Base-by-base conservation (phyloP, 805 yeast species). In the Wickerhamiella siamensis region DNA sequence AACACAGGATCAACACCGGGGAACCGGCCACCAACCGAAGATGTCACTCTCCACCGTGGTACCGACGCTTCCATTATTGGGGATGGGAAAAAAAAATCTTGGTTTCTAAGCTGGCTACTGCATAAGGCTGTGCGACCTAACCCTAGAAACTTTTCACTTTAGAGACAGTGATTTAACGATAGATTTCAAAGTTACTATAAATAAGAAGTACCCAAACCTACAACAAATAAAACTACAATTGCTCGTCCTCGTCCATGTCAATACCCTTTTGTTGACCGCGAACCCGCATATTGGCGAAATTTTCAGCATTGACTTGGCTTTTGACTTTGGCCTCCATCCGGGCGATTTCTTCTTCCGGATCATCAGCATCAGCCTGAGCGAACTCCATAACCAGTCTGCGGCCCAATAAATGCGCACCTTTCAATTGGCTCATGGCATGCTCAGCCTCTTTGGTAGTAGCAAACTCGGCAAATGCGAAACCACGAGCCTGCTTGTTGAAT, bases 381-480 rank as follows among this genome's bases (percentile, higher is more conserved):
- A 72, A 87, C 58, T 88, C 93, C 78, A 91, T 77, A 10, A 88
- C 95, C 50, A 91, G 68, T 50, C 95, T 73, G 65, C 98, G 80
- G 27, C 98, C 98, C 40, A 91, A 71, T 64, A 91, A 79, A 71
- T 91, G 98, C 2, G 93, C 95, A 46, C 98, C 98, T 58, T 79
- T 81, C 49, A 91, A 71, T 58, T 87, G 88, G 52, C 79, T 78
- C 88, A 91, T 81, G 12, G 97, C 98, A 56, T 70, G 75, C 58
- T 81, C 94, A 1, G 98, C 96, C 61, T 91, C 98, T 59, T 83
- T 77, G 18, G 83, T 71, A 33, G 91, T 66, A 9, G 81, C 67
- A 57, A 81, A 91, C 63, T 91, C 98, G 36, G 93, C 95, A 60
- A 91, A 91, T 0, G 97, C 98, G 67, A 91, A 91, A 58, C 98